phyloP scores from a whole-genome alignment of 805 yeast genomes.

The Suhomyces emberorum region DNA sequence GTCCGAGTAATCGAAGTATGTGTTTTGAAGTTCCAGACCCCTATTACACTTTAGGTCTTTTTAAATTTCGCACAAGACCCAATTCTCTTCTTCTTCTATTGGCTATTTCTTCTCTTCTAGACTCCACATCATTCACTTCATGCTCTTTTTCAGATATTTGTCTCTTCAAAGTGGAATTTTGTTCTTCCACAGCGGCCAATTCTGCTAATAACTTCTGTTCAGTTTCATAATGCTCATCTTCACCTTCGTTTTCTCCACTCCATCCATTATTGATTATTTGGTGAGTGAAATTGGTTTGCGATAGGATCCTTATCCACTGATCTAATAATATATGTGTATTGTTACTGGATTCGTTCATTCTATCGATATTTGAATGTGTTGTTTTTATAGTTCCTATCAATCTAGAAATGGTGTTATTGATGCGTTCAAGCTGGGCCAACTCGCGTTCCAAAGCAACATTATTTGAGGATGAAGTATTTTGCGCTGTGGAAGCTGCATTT shows the following conservation, averaged over 20 bases:
- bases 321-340: conserved; percentile 50
- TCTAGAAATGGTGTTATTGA: conserved; percentile 30
- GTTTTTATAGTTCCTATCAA: conserved; percentile 26
- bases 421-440: conserved; percentile 27
- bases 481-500: neutral
- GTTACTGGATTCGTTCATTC: conserved; percentile 40
- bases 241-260: conserved; percentile 30
- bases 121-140: conserved; percentile 8
- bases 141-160: conserved; percentile 18
- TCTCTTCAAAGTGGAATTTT: conserved; percentile 21
- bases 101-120: conserved; percentile 10
- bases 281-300: conserved; percentile 57
- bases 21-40: too few relatives aligned
- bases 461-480: neutral
- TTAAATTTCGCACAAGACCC: conserved; percentile 13
- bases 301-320: conserved; percentile 59
- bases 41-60: conserved; percentile 4
- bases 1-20: too few relatives aligned
- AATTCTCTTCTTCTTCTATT: conserved; percentile 22
- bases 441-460: conserved; percentile 23
- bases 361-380: conserved; percentile 27
- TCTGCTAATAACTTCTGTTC: conserved; percentile 25
- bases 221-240: conserved; percentile 16
- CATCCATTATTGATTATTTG: conserved; percentile 45
- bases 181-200: conserved; percentile 22